Conservation (phyloP, 768 basidiomycete genomes). For the Collybia sordida region DNA sequence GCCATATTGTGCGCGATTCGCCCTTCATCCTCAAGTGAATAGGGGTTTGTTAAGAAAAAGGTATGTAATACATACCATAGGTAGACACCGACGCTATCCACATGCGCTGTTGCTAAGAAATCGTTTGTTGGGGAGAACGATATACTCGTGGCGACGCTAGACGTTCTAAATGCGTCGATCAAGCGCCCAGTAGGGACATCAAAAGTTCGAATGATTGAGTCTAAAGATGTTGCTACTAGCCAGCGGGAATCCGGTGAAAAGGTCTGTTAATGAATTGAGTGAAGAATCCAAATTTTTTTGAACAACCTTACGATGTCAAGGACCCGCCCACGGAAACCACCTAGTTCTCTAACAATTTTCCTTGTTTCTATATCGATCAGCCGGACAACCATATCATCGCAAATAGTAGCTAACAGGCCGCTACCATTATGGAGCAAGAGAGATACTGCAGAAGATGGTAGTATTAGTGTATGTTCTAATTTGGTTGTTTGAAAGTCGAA, state of each 20-base stretch:
- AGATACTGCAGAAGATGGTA: constrained; percentile 70
- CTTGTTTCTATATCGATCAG: constrained; percentile 90
- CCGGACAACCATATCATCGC: constrained; percentile 85
- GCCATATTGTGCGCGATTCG: constrained; percentile 92
- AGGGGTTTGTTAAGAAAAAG: background rate
- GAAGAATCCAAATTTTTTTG: background rate
- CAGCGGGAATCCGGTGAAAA: constrained; percentile 96
- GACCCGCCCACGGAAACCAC: constrained; percentile 80
- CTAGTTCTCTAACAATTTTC: constrained; percentile 84
- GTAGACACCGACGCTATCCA: constrained; percentile 91
- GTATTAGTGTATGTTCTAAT: constrained; percentile 61
- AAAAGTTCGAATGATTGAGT: constrained; percentile 91
- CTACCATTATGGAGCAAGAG: constrained; percentile 82
- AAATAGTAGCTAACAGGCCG: constrained; percentile 77
- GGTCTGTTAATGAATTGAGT: constrained; percentile 45
- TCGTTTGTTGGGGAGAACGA: constrained; percentile 95
- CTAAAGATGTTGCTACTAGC: constrained; percentile 86
- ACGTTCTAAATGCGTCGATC: constrained; percentile 89
- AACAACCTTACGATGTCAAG: constrained; percentile 73
- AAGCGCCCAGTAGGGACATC: constrained; percentile 92
- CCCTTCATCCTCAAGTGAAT: constrained; percentile 48
- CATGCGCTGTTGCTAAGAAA: constrained; percentile 92
- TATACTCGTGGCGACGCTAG: constrained; percentile 85
- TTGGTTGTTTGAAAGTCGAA: constrained; percentile 93
- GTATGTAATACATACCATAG: constrained; percentile 63